Evolutionary conservation across 2,329 filamentous ascomycete species (phyloP), one percentile per base, ranked within the genome.

Genomic region (Scedosporium dehoogii): DNA sequence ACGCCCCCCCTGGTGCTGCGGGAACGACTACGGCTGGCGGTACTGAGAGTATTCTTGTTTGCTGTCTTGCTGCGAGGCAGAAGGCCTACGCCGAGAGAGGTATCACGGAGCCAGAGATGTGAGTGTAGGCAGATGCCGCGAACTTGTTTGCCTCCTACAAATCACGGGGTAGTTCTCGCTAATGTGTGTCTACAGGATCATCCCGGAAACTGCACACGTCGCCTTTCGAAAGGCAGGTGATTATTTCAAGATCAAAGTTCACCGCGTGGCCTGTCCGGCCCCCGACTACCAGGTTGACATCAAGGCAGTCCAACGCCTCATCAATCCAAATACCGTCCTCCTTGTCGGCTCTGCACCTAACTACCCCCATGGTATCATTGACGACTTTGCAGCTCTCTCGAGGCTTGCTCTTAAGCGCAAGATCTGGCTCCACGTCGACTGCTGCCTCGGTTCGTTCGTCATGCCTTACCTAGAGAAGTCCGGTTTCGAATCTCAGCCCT

Each of bases 341-440:
- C 86, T 99, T 3, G 94, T 97, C 60, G 94, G 94, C 58, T 96
- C 91, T 1, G 92, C 94, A 0, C 94, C 94, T 64, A 99, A 97
- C 80, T 99, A 97, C 76, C 94, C 94, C 44, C 94, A 99, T 73
- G 94, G 94, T 65, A 96, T 99, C 72, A 94, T 99, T 66, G 94
- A 99, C 74, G 92, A 97, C 74, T 97, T 99, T 68, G 78, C 89
- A 0, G 84, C 85, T 0, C 85, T 99, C 51, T 96, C 92, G 62
- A 88, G 87, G 64, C 83, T 99, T 4, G 94, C 94, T 0, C 72
- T 89, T 41, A 87, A 87, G 70, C 87, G 90, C 72, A 89, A 87
- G 70, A 79, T 97, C 25, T 92, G 92, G 18, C 84, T 99, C 10
- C 94, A 99, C 73, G 93, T 99, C 59, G 94, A 99, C 78, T 97